Conservation (phyloP, 2,329 filamentous ascomycete species). For the Hymenoscyphus repandus region DNA sequence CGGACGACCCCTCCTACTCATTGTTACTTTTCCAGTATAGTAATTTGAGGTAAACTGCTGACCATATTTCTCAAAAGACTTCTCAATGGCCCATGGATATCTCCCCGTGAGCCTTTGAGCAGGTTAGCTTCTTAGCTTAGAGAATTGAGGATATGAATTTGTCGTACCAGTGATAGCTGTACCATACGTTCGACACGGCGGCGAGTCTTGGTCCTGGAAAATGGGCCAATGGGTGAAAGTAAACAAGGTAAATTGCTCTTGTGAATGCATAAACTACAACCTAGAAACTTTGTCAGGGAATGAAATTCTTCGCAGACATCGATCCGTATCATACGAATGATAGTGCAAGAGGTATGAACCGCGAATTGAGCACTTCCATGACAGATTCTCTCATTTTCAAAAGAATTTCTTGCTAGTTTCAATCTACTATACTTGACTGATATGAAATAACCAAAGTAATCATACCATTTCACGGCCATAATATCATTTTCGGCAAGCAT, state of each 20-base stretch:
- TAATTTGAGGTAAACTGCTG: not conserved
- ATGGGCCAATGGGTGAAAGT: not conserved
- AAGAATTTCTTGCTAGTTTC: too few relatives aligned
- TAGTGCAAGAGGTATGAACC: too few relatives aligned
- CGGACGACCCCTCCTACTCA: not conserved
- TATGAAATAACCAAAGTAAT: too few relatives aligned
- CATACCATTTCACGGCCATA: too few relatives aligned
- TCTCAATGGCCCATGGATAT: slow-evolving; percentile 2
- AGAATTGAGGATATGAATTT: too few relatives aligned
- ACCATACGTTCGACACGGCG: not conserved
- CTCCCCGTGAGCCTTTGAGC: not conserved
- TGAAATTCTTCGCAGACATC: too few relatives aligned
- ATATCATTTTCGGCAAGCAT: too few relatives aligned
- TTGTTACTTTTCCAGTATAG: too few relatives aligned
- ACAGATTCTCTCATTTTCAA: too few relatives aligned
- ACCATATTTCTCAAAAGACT: not conserved
- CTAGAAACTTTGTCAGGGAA: not conserved
- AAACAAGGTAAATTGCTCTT: not conserved
- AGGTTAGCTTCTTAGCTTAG: not conserved
- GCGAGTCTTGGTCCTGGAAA: not conserved
- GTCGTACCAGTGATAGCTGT: not conserved
- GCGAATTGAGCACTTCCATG: too few relatives aligned
- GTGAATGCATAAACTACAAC: not conserved
- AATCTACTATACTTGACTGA: too few relatives aligned
- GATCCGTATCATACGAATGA: too few relatives aligned